Conservation (phyloP, 2,329 filamentous ascomycete genomes). For the Paracoccidioides brasiliensis region DNA sequence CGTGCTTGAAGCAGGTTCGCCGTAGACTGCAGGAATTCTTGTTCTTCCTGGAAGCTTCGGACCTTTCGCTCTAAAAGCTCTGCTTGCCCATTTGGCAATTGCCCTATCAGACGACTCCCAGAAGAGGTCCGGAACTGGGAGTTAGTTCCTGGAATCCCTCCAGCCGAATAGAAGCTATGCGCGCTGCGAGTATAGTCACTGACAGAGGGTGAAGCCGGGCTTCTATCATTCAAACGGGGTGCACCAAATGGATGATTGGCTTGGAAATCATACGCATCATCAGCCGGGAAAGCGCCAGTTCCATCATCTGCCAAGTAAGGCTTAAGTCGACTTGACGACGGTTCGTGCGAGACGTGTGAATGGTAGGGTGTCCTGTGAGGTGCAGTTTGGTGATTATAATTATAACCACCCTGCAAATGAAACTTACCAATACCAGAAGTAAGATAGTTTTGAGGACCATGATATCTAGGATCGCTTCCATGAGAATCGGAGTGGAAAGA, state of each 20-base stretch:
- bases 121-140: conserved; percentile 33
- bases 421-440: conserved; percentile 22
- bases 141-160: conserved; percentile 27
- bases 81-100: conserved; percentile 30
- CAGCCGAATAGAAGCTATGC: conserved; percentile 33
- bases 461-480: conserved; percentile 21
- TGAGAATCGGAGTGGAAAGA: conserved; percentile 29
- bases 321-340: conserved; percentile 33
- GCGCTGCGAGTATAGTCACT: conserved; percentile 36
- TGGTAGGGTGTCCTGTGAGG: conserved; percentile 19
- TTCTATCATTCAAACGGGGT: conserved; percentile 32
- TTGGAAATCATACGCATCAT: conserved; percentile 20
- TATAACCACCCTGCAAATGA: conserved; percentile 22
- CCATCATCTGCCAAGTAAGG: conserved; percentile 23
- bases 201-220: conserved; percentile 32
- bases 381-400: conserved; percentile 21
- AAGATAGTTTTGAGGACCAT: conserved; percentile 20
- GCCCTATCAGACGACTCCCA: conserved; percentile 26
- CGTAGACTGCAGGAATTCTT: conserved; percentile 20
- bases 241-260: conserved; percentile 26
- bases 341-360: conserved; percentile 32
- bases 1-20: conserved; percentile 19
- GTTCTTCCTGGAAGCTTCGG: conserved; percentile 33
- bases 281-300: conserved; percentile 10
- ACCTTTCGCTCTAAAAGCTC: conserved; percentile 38